Base-by-base conservation (phyloP, 805 yeast genomes). In the Spathaspora sp. region DNA sequence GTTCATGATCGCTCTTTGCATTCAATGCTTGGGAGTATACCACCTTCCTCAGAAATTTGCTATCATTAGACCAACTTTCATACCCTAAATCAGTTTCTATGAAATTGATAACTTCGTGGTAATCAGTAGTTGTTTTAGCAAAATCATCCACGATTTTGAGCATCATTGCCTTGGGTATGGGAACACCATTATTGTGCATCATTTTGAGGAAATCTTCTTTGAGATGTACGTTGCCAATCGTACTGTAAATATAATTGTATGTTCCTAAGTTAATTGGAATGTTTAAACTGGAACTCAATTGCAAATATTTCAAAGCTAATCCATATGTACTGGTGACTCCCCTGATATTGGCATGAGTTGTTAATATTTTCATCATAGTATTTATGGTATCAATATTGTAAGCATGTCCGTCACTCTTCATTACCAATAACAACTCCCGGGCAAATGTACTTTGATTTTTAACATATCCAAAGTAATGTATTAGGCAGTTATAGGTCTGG, bases 361-460 rank as follows among this genome's bases (percentile, higher is more conserved):
- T 55, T 47, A 71, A 62, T 20, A 67, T 56, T 46, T 67, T 67
- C 35, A 74, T 55, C 42, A 73, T 61, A 47, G 61, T 60, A 58
- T 74, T 73, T 50, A 74, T 68, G 47, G 78, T 74, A 45, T 69
- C 70, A 32, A 70, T 62, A 52, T 73, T 70, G 7, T 75, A 75
- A n/a, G 54, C 53, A 47, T 69, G 72, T 3, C 75, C 75, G 50
- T 74, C 78, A 50, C 69, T 65, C 39, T 67, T 58, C 77, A 75
- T 73, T 28, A 72, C 75, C 38, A 75, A 56, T 10, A 74, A 57
- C 16, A 74, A 53, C 46, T 69, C 73, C 23, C 76, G 55, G 4
- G 77, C 73, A 58, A 74, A 73, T 14, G 69, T 57, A 52, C 68
- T 68, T 56, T 75, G 78, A 57, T 70, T 65, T 55, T 73, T 73